Evolutionary conservation across 345 rosid species (phyloP), one percentile per base, ranked within the genome.

Genomic region (Citrus cavaleriei): DNA sequence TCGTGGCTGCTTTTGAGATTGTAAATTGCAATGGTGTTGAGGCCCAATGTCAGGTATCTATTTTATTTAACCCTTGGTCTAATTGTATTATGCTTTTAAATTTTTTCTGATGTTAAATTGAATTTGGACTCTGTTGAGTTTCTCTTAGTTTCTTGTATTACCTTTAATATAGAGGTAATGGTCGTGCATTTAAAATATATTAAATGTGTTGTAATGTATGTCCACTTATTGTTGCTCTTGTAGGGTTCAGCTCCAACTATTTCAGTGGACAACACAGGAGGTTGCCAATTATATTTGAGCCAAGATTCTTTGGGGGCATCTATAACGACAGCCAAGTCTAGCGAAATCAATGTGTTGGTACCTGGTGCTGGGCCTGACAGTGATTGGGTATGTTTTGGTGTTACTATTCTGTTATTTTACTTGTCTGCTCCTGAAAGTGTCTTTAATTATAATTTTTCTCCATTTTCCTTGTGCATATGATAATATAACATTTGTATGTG

Each of bases 1-100:
- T 97, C 42, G 99, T 97, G 78, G 98, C 99, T 85, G 99, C 99
- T 78, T 97, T 85, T 88, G 99, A 97, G 91, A 83, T 93, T 83
- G 99, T 94, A 60, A 97, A 97, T 77, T 92, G 98, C 91, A 92
- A 58, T 83, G 90, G 95, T 62, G 94, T 94, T 68, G 98, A 97
- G 89, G 95, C 93, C 82, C 99, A 97, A 78, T 97, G 99, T 80
- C 99, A 93, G 98, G 99, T 97, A 89, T 78, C 42, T 75, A 27
- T 77, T 60, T 49, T 83, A 38, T 61, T 71, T 34, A n/a, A 24
- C 55, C 76, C 51, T 21, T 59, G 24, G 25, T 35, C 70, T 5
- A 58, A 75, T 35, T n/a, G 12, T 27, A 71, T 38, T 46, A 54
- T 37, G 57, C 62, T 63, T 60, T 54, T 37, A 54, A 30, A 51